Percentiles rank a stretch among this genome's conserved stretches.
phyloP scores from a whole-genome alignment of 495 filamentous ascomycete species.

The Darksidea phi region DNA sequence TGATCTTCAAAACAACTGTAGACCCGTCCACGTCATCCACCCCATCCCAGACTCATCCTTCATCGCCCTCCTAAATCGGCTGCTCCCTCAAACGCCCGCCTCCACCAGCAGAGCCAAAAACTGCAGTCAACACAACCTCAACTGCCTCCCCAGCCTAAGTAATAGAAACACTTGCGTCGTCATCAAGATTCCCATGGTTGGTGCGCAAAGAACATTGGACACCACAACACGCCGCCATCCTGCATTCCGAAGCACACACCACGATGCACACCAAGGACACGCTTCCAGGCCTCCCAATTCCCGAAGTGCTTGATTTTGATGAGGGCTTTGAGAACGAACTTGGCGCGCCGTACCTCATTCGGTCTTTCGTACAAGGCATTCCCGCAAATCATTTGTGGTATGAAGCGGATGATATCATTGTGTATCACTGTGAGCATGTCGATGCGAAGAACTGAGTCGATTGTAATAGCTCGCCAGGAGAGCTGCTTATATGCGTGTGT shows the following conservation, averaged over 20 bases:
- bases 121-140: neutral
- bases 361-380: neutral
- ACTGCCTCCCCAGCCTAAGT: neutral
- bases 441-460: no score
- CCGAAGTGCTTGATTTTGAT: neutral
- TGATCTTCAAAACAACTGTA: no score
- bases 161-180: neutral
- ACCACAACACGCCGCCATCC: neutral
- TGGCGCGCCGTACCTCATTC: neutral
- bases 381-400: neutral
- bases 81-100: neutral
- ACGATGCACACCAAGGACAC: neutral
- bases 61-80: neutral
- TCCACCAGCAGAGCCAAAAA: neutral
- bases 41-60: neutral
- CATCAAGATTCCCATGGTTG: neutral
- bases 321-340: neutral
- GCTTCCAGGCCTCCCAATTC: neutral
- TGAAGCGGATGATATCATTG: neutral
- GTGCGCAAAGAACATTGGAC: neutral
- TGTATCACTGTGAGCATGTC: no score
- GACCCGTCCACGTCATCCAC: no score
- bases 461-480: no score
- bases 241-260: neutral
- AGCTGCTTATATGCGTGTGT: no score